Conservation (phyloP, 1,284 basidiomycete genomes). For the Cutaneotrichosporon sp. region DNA sequence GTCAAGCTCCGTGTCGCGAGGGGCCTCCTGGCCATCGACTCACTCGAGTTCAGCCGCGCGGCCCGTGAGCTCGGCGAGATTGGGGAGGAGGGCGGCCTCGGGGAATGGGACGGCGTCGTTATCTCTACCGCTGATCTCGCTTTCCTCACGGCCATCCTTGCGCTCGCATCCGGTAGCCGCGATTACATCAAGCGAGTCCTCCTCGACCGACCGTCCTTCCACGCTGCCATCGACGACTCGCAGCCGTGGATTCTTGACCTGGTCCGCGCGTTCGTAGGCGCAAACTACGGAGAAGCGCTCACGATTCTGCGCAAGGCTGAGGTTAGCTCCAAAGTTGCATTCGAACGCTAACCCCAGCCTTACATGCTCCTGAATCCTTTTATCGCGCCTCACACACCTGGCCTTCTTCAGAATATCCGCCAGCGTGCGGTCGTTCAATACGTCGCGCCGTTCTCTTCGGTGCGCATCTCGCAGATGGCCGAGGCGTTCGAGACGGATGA, state of each 20-base stretch:
- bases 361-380: slow-evolving; percentile 38
- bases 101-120: slow-evolving; percentile 44
- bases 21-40: slow-evolving; percentile 32
- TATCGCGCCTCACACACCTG: slow-evolving; percentile 24
- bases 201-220: slow-evolving; percentile 40
- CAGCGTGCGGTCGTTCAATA: slow-evolving; percentile 45
- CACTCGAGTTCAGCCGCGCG: slow-evolving; percentile 31
- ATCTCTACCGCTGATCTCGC: slow-evolving; percentile 42
- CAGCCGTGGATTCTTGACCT: slow-evolving; percentile 42
- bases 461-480: slow-evolving; percentile 41
- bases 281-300: slow-evolving; percentile 41
- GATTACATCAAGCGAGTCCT: slow-evolving; percentile 34
- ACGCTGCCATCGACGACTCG: slow-evolving; percentile 36
- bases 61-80: slow-evolving; percentile 37
- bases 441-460: slow-evolving; percentile 40
- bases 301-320: slow-evolving; percentile 30
- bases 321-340: slow-evolving; percentile 26
- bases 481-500: slow-evolving; percentile 34
- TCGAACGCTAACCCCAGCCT: slow-evolving; percentile 22
- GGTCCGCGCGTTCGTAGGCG: slow-evolving; percentile 41
- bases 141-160: slow-evolving; percentile 37
- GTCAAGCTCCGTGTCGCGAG: slow-evolving; percentile 38
- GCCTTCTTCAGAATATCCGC: slow-evolving; percentile 33
- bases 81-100: slow-evolving; percentile 43
- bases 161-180: slow-evolving; percentile 34